phyloP scores from a whole-genome alignment of 176 grass and related monocot species.

The Carex kokanica region DNA sequence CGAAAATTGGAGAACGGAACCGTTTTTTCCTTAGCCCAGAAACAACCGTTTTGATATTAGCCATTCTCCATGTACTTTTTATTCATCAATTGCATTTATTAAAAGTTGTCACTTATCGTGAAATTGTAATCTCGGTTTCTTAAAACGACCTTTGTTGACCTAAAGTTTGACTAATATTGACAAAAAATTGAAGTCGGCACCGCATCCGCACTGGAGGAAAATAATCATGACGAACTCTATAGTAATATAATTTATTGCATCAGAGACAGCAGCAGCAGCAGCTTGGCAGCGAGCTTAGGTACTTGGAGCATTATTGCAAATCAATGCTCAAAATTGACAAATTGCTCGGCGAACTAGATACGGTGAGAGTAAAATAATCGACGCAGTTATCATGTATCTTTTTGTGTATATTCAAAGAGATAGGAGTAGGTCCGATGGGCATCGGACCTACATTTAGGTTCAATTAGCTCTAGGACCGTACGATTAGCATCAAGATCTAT shows the following conservation, averaged over 20 bases:
- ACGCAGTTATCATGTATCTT: neutral
- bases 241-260: neutral
- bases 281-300: neutral
- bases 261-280: neutral
- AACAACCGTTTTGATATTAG: no score
- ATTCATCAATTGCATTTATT: neutral
- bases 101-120: no score
- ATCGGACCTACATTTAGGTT: no score
- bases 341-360: neutral
- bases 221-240: neutral
- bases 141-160: no score
- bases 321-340: neutral
- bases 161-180: neutral
- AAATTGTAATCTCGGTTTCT: no score
- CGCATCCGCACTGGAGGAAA: neutral
- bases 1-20: no score
- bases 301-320: neutral
- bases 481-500: no score
- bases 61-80: no score
- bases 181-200: neutral
- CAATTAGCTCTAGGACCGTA: no score
- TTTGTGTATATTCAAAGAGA: no score
- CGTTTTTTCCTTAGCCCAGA: no score
- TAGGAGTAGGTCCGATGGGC: no score
- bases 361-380: neutral